phyloP scores from a whole-genome alignment of 1,284 basidiomycete genomes.

The Cutaneotrichosporon sp. region DNA sequence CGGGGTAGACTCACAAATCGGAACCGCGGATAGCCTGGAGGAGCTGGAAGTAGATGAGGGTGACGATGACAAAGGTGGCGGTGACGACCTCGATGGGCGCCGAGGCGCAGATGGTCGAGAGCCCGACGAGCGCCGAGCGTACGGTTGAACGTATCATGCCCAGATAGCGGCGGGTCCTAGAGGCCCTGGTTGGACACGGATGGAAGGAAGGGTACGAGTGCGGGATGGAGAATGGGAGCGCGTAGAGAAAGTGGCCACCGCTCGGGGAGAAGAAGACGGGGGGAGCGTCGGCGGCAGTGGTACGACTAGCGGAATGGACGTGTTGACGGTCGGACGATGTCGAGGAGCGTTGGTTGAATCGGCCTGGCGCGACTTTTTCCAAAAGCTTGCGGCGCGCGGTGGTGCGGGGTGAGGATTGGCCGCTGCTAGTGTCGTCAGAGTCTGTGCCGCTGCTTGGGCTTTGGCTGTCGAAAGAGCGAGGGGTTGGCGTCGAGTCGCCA shows the following conservation, averaged over 20 bases:
- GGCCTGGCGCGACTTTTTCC: slow-evolving; percentile 9
- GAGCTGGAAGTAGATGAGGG: slow-evolving; percentile 88
- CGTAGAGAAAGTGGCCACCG: slow-evolving; percentile 8
- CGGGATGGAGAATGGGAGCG: slow-evolving; percentile 2
- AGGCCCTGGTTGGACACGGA: slow-evolving; percentile 11
- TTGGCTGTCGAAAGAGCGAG: slow-evolving; percentile 2
- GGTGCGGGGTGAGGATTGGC: not conserved
- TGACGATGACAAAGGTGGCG: slow-evolving; percentile 79
- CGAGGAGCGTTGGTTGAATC: not conserved
- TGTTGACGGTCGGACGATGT: slow-evolving; percentile 6
- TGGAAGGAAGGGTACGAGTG: slow-evolving; percentile 8
- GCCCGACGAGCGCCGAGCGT: slow-evolving; percentile 43
- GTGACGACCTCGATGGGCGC: slow-evolving; percentile 79
- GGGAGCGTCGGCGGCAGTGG: not conserved
- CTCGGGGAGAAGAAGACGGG: slow-evolving; percentile 5
- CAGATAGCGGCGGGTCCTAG: slow-evolving; percentile 6
- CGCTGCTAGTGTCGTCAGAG: not conserved
- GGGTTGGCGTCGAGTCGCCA: slow-evolving; percentile 7
- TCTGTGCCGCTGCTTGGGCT: slow-evolving; percentile 1
- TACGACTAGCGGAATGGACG: slow-evolving; percentile 2
- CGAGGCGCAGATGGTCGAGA: slow-evolving; percentile 53
- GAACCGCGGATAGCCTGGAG: slow-evolving; percentile 74
- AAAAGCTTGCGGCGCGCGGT: slow-evolving; percentile 8
- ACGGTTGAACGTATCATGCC: slow-evolving; percentile 21
- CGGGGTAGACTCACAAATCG: slow-evolving; percentile 50